phyloP scores from a whole-genome alignment of 257 asterid species.

The Ophiorrhiza pumila region DNA sequence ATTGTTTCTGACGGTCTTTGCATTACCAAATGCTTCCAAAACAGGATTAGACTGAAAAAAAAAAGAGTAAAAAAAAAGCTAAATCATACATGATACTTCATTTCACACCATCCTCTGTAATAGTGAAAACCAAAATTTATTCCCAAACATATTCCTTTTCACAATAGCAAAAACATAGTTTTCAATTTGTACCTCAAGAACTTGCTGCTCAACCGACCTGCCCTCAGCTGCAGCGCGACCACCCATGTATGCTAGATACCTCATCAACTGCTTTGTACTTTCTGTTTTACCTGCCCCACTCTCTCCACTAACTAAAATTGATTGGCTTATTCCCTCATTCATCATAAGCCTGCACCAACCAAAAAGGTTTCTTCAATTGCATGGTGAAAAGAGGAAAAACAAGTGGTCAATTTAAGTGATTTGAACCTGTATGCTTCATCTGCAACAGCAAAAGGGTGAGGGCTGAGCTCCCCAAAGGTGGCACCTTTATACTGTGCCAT shows the following conservation, averaged over 20 bases:
- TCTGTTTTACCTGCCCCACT: constrained; percentile 99
- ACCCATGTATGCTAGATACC: constrained; percentile 98
- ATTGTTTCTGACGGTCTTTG: constrained; percentile 96
- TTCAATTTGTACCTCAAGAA: constrained; percentile 74
- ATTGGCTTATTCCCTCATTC: constrained; percentile 86
- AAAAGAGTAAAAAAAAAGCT: neutral
- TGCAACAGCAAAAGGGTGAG: constrained; percentile 98
- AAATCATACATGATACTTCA: neutral
- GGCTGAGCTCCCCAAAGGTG: constrained; percentile 57
- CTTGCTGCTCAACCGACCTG: constrained; percentile 93
- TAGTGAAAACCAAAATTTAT: neutral
- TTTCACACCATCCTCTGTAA: neutral
- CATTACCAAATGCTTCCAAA: constrained; percentile 99
- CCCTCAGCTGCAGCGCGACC: constrained; percentile 86
- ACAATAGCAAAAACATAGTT: neutral
- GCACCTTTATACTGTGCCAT: constrained; percentile 65
- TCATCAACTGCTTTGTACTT: constrained; percentile 95
- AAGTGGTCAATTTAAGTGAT: constrained; percentile 7
- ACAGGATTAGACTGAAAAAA: constrained; percentile 90
- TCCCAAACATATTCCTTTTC: neutral
- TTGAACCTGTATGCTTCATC: constrained; percentile 96
- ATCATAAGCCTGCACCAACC: constrained; percentile 80
- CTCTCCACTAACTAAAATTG: constrained; percentile 98
- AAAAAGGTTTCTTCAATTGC: constrained; percentile 4
- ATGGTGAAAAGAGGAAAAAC: neutral